Evolutionary conservation across 805 yeast species (phyloP), one percentile per base, ranked within the genome.

Genomic region (Danielia reshetovae): DNA sequence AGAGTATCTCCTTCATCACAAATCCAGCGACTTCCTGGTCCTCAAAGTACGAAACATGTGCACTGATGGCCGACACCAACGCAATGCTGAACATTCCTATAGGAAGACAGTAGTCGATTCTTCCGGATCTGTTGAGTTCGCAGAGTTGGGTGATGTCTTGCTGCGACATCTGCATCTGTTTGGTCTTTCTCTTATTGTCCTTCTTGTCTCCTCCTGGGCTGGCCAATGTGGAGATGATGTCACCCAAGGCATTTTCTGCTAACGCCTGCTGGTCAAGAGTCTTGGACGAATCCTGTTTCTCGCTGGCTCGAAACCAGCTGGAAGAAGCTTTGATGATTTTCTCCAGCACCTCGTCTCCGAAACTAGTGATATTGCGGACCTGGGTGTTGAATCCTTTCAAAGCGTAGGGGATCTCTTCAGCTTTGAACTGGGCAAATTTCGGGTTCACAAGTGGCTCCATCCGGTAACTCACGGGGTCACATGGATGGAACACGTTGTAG

Each of bases 381-480:
- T 60, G 75, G 29, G 70, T 67, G 34, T 76, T 79, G 58, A 81
- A 61, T 2, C 75, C 74, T 29, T 65, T 62, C 6, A 60, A 57
- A 0, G 76, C 75, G 46, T 72, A 77, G 1, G 85, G 82, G 11
- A 84, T 69, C 12, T 62, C 59, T 35, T 68, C 76, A 0, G 90
- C 85, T 42, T 70, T 67, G 36, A 70, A 59, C 7, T 64, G 54
- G 0, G 77, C 62, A 43, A 80, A 67, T 40, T 52, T 59, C 14
- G 70, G 65, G 40, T 66, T 60, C 4, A 89, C 72, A 38, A 90
- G 61, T 1, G 98, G 98, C 57, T 90, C 98, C 38, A 89, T 60
- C 36, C 97, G 67, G 50, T 89, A 87, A 0, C 90, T 89, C 26
- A 93, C 81, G 0, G 97, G 96, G 53, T 90, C 98, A 45, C 94